Base-by-base conservation (phyloP, 2,329 filamentous ascomycete species). In the Mollisiaceae sp. region DNA sequence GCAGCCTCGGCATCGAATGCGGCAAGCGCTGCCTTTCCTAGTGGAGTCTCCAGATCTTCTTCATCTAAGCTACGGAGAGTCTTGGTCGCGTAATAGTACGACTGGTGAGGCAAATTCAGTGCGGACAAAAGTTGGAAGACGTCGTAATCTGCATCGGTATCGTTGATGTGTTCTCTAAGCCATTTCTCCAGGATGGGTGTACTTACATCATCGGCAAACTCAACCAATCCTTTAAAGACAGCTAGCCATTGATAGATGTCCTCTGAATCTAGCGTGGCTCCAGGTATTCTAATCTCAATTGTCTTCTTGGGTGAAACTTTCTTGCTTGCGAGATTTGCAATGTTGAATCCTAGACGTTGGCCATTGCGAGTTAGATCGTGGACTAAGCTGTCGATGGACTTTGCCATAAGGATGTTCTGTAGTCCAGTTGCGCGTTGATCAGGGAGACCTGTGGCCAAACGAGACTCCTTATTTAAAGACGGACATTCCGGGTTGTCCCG, bases 201-300 rank as follows among this genome's bases (percentile, higher is more conserved):
- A 11, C 32, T 15, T 2, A 12, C 12, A 32, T 43, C 47, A 12
- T 62, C 35, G 15, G 66, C 63, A 22, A 57, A 68, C 14, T 61
- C n/a, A 5, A 68, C 63, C 24, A 63, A 8, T 12, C 57, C 41
- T 5, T 54, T 22, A 35, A 56, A 68, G 12, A 65, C 24, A 8
- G 45, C 8, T 4, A 67, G 64, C 70, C 70, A 71, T 24, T 62
- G 60, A 6, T 18, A 12, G 2, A 73, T 56, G 2, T 54, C 63
- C 8, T 62, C 60, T 1, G 55, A 24, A 41, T 69, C 65, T 1
- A 73, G 47, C 1, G 62, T 63, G 2, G 64, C 67, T 14, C 63
- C 60, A 54, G 72, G 69, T 22, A 67, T 59, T 9, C 70, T 60
- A 59, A 73, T 72, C 47, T 74, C 71, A n/a, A 73, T 67, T 12